phyloP scores from a whole-genome alignment of 305 asterid species.

The Fraxinus latifolia region DNA sequence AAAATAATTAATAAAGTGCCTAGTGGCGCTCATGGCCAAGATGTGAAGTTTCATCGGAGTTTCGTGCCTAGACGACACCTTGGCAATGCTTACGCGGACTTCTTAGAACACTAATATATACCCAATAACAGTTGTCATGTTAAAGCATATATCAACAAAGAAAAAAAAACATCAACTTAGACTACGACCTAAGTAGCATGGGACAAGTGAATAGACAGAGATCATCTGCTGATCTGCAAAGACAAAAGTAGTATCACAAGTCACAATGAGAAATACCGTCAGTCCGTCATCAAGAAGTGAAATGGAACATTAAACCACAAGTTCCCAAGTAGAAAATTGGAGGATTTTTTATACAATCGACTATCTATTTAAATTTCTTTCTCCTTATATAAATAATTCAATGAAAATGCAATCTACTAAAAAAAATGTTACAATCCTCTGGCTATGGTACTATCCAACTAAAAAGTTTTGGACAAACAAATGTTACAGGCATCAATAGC shows the following conservation, averaged over 20 bases:
- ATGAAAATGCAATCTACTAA: background rate
- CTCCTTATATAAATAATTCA: background rate
- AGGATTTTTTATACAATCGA: background rate
- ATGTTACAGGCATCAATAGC: constrained; percentile 18
- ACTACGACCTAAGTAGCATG: background rate
- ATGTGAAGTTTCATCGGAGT: background rate
- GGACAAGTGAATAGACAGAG: background rate
- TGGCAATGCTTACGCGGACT: background rate
- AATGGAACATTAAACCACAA: background rate
- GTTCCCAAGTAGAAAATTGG: background rate
- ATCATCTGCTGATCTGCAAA: too few species aligned
- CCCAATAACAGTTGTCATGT: background rate
- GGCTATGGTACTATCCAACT: background rate
- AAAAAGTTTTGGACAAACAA: constrained; percentile 15
- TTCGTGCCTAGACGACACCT: background rate
- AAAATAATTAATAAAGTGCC: background rate
- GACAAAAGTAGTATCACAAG: background rate
- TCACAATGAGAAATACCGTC: background rate
- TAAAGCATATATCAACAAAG: background rate
- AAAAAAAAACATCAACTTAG: background rate
- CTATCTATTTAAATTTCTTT: background rate
- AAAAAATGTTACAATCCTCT: background rate
- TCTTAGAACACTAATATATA: background rate
- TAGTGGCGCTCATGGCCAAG: background rate
- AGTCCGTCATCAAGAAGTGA: background rate